Conservation (phyloP, 2,329 filamentous ascomycete genomes). For the Aspergillus sp. region DNA sequence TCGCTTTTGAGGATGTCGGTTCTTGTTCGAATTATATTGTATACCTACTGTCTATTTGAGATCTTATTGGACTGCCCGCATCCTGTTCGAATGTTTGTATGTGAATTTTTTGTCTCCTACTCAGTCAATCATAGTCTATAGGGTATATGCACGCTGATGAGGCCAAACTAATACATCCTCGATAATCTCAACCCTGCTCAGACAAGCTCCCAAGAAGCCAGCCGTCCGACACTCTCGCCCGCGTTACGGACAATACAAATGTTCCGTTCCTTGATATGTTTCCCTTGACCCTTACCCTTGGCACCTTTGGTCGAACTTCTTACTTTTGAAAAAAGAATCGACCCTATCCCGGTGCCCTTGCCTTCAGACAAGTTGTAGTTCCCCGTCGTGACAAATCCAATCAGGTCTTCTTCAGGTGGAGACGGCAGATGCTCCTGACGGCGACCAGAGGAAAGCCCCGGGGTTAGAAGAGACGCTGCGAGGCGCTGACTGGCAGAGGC, state of each 20-base stretch:
- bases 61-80: conserved; percentile 4
- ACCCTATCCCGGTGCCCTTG: conserved; percentile 74
- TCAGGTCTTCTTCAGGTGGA: conserved; percentile 74
- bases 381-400: conserved; percentile 90
- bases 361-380: conserved; percentile 81
- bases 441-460: conserved; percentile 40
- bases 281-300: conserved; percentile 27
- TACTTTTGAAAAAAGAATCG: conserved; percentile 65
- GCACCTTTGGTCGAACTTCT: not conserved
- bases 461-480: conserved; percentile 40
- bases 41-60: conserved; percentile 25
- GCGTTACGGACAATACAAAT: conserved; percentile 80
- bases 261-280: conserved; percentile 22
- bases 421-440: conserved; percentile 56
- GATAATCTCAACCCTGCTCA: conserved; percentile 34
- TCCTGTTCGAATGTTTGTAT: conserved; percentile 1
- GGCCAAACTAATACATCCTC: conserved; percentile 10
- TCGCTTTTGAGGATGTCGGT: conserved; percentile 2
- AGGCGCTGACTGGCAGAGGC: conserved; percentile 27
- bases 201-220: conserved; percentile 76
- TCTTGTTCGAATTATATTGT: conserved; percentile 21
- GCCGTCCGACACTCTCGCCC: conserved; percentile 76
- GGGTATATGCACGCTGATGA: conserved; percentile 9
- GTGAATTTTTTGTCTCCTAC: conserved; percentile 1
- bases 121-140: not conserved